Conservation (phyloP, 2,329 filamentous ascomycete species). For the Penicillium frequentans region DNA sequence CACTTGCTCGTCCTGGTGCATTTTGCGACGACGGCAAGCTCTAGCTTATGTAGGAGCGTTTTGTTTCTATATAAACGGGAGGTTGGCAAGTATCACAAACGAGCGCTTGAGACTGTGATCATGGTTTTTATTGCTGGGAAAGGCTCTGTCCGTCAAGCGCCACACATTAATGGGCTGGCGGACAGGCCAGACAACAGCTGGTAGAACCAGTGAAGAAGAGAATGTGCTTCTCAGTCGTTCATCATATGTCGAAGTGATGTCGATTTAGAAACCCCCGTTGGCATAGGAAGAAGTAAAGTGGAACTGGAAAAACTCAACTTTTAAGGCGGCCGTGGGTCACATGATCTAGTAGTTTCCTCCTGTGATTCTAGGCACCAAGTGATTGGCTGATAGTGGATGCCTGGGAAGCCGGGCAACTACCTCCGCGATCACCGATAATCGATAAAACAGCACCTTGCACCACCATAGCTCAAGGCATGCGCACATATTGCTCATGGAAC, state of each 20-base stretch:
- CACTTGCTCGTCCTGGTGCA: conserved; percentile 54
- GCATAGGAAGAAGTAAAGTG: background rate
- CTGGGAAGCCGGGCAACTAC: background rate
- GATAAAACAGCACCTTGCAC: conserved; percentile 6
- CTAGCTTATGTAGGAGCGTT: conserved; percentile 55
- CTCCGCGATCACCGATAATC: conserved; percentile 3
- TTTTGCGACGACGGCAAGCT: conserved; percentile 53
- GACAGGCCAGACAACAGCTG: background rate
- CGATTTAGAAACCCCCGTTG: background rate
- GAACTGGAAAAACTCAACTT: conserved; percentile 5
- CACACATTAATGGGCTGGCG: conserved; percentile 18
- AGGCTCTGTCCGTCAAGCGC: background rate
- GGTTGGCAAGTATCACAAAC: background rate
- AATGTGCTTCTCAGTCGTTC: background rate
- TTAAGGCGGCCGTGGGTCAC: conserved; percentile 13
- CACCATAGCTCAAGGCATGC: conserved; percentile 8
- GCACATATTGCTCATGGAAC: conserved; percentile 25
- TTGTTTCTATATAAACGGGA: background rate
- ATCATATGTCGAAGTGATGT: background rate
- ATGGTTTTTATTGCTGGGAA: background rate
- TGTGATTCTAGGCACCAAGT: background rate
- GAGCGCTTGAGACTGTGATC: background rate
- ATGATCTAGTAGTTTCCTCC: background rate
- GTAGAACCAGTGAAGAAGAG: background rate
- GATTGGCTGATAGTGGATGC: background rate